These are phyloP conservation scores for Mimosa pudica DNA, from an alignment of 306 rosid species.

Conservation along the genomic window DNA sequence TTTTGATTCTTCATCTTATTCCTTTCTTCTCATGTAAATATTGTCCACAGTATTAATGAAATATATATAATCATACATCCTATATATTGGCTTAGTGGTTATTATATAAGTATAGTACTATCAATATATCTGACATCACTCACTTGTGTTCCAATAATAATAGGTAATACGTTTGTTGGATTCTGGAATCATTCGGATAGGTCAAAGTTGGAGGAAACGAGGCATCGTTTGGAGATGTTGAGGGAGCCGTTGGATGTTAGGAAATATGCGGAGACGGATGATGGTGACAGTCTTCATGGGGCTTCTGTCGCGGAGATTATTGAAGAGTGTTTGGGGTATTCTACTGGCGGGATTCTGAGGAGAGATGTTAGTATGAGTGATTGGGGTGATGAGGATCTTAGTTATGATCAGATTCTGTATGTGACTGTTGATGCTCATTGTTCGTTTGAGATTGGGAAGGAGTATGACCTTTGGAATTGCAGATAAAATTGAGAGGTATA, in stretches of 20 bases:
- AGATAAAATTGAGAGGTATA: neutral
- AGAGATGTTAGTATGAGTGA: constrained; percentile 26
- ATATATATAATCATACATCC: too few species aligned
- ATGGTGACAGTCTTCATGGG: neutral
- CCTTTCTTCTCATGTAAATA: too few species aligned
- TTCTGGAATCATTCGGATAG: constrained; percentile 39
- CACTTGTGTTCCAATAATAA: too few species aligned
- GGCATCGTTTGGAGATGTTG: neutral
- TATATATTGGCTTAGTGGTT: too few species aligned
- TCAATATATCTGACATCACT: too few species aligned
- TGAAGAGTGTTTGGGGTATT: constrained; percentile 13
- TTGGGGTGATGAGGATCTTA: constrained; percentile 26
- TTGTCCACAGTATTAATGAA: too few species aligned
- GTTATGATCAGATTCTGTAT: constrained; percentile 37
- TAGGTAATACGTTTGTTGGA: constrained; percentile 41
- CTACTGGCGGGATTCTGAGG: constrained; percentile 5
- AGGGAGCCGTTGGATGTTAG: constrained; percentile 34
- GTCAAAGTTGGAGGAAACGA: neutral
- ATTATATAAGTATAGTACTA: too few species aligned
- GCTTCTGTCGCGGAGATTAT: constrained; percentile 34
- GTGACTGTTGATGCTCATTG: constrained; percentile 44
- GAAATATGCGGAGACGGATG: neutral
- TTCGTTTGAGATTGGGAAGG: constrained; percentile 43
- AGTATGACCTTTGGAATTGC: constrained; percentile 11
- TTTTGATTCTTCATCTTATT: too few species aligned